Conservation (phyloP, 2,329 filamentous ascomycete species). For the Biscogniauxia sp. region DNA sequence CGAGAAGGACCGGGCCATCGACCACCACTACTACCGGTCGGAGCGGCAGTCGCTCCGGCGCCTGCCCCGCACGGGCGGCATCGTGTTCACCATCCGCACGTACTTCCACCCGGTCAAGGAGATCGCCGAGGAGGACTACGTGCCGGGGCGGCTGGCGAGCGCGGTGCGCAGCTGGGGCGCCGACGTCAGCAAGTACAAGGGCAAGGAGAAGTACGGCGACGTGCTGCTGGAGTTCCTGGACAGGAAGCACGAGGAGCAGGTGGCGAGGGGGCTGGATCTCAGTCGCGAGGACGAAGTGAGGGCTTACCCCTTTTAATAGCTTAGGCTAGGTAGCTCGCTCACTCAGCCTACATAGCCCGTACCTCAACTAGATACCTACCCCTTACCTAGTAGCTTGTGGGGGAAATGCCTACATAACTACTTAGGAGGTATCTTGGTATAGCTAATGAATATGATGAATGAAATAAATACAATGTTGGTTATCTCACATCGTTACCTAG, state of each 20-base stretch:
- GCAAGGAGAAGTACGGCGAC: slow-evolving; percentile 68
- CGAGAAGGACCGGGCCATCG: slow-evolving; percentile 68
- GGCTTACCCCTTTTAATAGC: slow-evolving; percentile 27
- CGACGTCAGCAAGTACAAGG: slow-evolving; percentile 75
- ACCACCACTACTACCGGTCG: slow-evolving; percentile 74
- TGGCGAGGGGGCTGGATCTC: slow-evolving; percentile 63
- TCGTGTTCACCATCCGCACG: slow-evolving; percentile 75
- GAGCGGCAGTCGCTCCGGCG: slow-evolving; percentile 70
- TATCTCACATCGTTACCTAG: too few species aligned
- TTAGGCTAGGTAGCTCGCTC: neutral
- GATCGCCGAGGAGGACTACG: slow-evolving; percentile 68
- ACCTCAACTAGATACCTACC: too few species aligned
- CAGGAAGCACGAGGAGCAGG: slow-evolving; percentile 68
- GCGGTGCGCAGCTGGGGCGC: slow-evolving; percentile 79
- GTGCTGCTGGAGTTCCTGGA: slow-evolving; percentile 77
- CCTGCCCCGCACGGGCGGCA: slow-evolving; percentile 54
- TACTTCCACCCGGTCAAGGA: slow-evolving; percentile 73
- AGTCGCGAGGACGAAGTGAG: slow-evolving; percentile 29
- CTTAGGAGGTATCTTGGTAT: too few species aligned
- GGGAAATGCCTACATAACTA: too few species aligned
- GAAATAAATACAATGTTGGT: too few species aligned
- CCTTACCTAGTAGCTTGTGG: too few species aligned
- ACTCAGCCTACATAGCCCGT: too few species aligned
- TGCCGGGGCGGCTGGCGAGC: slow-evolving; percentile 74
- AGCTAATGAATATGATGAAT: too few species aligned